Conservation (phyloP, 1,284 basidiomycete species). For the Dichomitus squalens region DNA sequence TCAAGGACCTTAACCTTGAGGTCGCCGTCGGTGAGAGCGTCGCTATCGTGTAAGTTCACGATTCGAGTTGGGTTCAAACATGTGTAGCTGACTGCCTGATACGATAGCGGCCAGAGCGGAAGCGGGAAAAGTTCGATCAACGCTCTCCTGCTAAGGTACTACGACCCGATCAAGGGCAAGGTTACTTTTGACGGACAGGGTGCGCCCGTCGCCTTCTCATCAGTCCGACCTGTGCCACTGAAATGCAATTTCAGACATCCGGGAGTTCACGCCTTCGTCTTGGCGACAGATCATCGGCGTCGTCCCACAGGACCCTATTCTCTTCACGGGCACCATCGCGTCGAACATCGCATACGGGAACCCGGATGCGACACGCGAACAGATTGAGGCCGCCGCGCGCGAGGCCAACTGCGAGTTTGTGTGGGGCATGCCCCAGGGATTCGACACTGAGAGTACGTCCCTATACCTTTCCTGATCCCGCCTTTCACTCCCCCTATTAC, state of each 20-base stretch:
- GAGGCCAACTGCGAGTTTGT: slow-evolving; percentile 97
- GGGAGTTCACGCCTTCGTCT: slow-evolving; percentile 78
- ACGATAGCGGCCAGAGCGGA: slow-evolving; percentile 78
- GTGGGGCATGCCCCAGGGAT: slow-evolving; percentile 86
- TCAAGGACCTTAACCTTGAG: slow-evolving; percentile 80
- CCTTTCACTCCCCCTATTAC: slow-evolving; percentile 35
- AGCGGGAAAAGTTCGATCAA: slow-evolving; percentile 94
- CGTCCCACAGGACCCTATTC: slow-evolving; percentile 82
- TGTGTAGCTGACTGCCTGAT: neutral
- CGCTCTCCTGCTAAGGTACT: slow-evolving; percentile 87
- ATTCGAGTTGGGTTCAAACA: slow-evolving; percentile 4
- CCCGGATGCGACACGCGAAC: slow-evolving; percentile 68
- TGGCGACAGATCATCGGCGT: slow-evolving; percentile 89
- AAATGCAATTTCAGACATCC: slow-evolving; percentile 60
- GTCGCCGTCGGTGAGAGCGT: slow-evolving; percentile 85
- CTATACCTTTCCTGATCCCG: too few relatives aligned
- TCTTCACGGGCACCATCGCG: slow-evolving; percentile 88
- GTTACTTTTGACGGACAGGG: slow-evolving; percentile 89
- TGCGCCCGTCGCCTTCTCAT: slow-evolving; percentile 30
- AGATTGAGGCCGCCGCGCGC: slow-evolving; percentile 87
- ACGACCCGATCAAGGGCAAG: slow-evolving; percentile 85
- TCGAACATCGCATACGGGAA: slow-evolving; percentile 94
- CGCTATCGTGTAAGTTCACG: slow-evolving; percentile 79
- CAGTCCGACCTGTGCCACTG: neutral
- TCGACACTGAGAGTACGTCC: slow-evolving; percentile 70